A percentile compares a stretch with the other conserved stretches of the same genome.
phyloP scores from a whole-genome alignment of 2,329 filamentous ascomycete genomes.

The Aureobasidium sp. region DNA sequence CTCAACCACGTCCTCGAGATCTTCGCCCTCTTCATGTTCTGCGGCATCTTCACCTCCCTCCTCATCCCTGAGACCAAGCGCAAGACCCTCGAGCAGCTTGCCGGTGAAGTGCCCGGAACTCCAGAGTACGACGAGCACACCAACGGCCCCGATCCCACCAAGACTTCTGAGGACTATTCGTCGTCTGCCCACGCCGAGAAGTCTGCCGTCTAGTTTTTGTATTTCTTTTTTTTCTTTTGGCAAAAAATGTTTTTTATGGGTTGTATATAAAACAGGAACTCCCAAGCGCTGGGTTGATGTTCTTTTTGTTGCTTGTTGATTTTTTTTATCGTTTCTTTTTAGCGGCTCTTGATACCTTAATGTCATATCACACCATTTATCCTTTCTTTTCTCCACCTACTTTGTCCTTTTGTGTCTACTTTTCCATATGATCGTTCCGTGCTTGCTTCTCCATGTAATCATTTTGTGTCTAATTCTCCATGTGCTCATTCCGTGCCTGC shows the following conservation, averaged over 20 bases:
- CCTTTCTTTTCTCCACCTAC: too few species aligned
- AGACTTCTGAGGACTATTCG: conserved; percentile 3
- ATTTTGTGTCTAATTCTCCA: too few species aligned
- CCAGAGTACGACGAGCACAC: conserved; percentile 35
- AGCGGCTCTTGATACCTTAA: conserved; percentile 5
- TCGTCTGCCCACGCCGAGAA: conserved; percentile 1
- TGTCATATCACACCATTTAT: not conserved
- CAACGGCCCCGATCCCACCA: not conserved
- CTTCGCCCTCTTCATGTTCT: conserved; percentile 74
- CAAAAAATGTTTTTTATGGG: not conserved
- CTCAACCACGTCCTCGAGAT: conserved; percentile 69
- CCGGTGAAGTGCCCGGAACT: conserved; percentile 58
- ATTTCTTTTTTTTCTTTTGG: not conserved
- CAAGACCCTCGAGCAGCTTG: conserved; percentile 64
- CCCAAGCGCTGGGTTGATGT: conserved; percentile 7
- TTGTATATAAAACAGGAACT: conserved; percentile 5
- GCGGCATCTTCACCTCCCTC: conserved; percentile 60
- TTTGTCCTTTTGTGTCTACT: too few species aligned
- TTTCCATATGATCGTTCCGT: too few species aligned
- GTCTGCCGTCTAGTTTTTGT: not conserved
- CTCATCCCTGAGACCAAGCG: conserved; percentile 74
- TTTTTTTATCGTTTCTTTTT: not conserved
- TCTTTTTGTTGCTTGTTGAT: too few species aligned
- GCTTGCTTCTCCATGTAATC: too few species aligned
- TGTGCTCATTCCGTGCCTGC: too few species aligned